A percentile compares a stretch with the other conserved stretches of the same genome.
phyloP scores from a whole-genome alignment of 345 rosid genomes.

The Microcos paniculata region DNA sequence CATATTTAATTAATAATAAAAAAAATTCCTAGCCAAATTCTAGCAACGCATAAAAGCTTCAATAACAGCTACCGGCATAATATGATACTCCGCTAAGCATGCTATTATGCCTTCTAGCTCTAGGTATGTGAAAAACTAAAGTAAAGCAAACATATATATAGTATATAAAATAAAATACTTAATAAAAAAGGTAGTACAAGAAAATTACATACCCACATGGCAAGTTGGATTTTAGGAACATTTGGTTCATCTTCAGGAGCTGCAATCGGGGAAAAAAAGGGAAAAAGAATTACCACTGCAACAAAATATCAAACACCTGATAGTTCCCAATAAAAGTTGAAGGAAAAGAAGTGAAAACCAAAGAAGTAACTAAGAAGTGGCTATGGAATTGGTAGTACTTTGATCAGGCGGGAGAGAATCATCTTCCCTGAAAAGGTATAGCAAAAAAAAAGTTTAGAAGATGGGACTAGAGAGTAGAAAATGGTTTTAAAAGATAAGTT shows the following conservation, averaged over 20 bases:
- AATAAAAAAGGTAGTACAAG: background rate
- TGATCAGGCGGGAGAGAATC: conserved; percentile 57
- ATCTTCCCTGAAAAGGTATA: conserved; percentile 43
- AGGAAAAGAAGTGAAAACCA: background rate
- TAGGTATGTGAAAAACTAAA: background rate
- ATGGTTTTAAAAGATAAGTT: background rate
- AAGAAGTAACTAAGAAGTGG: background rate
- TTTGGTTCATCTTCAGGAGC: conserved; percentile 54
- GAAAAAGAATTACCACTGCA: background rate
- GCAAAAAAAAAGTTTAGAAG: background rate
- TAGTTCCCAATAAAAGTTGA: background rate
- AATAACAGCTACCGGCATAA: background rate
- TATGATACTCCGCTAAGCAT: too few species aligned
- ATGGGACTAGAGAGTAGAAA: background rate
- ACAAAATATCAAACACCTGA: conserved; percentile 28
- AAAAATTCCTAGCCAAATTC: background rate
- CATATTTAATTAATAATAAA: background rate
- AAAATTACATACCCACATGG: conserved; percentile 80
- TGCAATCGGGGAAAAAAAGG: conserved; percentile 21
- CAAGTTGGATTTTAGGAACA: conserved; percentile 73
- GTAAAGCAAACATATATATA: background rate
- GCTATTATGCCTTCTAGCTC: too few species aligned
- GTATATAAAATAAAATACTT: background rate
- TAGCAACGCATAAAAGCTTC: background rate
- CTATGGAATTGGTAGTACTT: conserved; percentile 32